These are phyloP conservation scores for Salix dunnii DNA, from an alignment of 345 rosid species.

Conservation along the genomic window DNA sequence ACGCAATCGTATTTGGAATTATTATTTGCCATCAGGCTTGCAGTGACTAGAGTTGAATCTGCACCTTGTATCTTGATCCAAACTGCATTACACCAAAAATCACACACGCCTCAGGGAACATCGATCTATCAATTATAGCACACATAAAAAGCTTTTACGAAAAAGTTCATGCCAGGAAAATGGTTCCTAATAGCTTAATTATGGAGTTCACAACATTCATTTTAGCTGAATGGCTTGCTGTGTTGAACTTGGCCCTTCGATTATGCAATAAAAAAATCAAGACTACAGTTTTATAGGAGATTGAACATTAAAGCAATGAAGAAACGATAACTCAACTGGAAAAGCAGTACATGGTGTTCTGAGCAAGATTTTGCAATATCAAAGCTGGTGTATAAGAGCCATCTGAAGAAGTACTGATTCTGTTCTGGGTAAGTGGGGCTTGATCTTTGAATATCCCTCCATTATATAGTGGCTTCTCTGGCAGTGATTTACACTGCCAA, in stretches of 20 bases:
- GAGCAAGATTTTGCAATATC: slow-evolving; percentile 46
- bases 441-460: slow-evolving; percentile 66
- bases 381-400: slow-evolving; percentile 47
- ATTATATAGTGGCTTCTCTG: slow-evolving; percentile 60
- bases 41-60: slow-evolving; percentile 46
- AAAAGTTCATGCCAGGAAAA: not conserved
- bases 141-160: not conserved
- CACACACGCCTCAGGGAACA: not conserved
- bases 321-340: slow-evolving; percentile 46
- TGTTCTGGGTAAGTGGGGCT: not conserved
- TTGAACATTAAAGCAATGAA: not conserved
- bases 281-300: no score
- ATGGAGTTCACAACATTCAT: not conserved
- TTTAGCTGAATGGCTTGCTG: not conserved
- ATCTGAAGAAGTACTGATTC: not conserved
- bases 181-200: not conserved
- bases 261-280: no score
- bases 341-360: slow-evolving; percentile 55
- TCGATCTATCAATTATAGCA: not conserved
- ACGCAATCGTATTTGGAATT: slow-evolving; percentile 36
- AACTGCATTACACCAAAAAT: slow-evolving; percentile 26
- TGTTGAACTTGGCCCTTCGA: not conserved
- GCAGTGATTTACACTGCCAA: slow-evolving; percentile 57
- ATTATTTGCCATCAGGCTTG: slow-evolving; percentile 60
- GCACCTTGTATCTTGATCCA: slow-evolving; percentile 68